A percentile compares a stretch with the other conserved stretches of the same genome.
Evolutionary conservation across 1,284 basidiomycete species (phyloP).

Genomic region (Ganoderma boninense): DNA sequence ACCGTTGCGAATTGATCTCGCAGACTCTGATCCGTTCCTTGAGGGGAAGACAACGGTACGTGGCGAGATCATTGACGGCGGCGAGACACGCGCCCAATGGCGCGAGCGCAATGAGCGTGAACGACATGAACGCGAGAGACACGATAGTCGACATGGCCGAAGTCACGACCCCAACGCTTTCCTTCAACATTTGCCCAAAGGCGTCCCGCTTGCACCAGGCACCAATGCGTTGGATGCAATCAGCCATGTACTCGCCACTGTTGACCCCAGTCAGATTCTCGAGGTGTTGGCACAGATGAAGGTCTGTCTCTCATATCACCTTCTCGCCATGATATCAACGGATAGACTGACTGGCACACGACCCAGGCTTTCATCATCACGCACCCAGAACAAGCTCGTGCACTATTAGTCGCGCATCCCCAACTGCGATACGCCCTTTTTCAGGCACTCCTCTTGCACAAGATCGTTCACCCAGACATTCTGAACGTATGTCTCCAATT

Average conservation of each 20-base stretch:
- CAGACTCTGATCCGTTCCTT: conserved; percentile 57
- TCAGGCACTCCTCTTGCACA: conserved; percentile 93
- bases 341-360: background rate
- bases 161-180: conserved; percentile 57
- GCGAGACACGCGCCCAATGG: conserved; percentile 65
- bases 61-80: conserved; percentile 70
- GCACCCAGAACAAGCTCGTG: conserved; percentile 90
- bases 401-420: conserved; percentile 84
- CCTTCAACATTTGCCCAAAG: conserved; percentile 76
- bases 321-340: background rate
- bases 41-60: conserved; percentile 62
- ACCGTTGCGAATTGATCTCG: conserved; percentile 76
- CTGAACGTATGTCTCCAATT: conserved; percentile 61
- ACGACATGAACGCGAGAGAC: conserved; percentile 38
- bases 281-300: conserved; percentile 99
- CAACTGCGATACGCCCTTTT: conserved; percentile 97
- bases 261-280: conserved; percentile 87
- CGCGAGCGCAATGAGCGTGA: conserved; percentile 51
- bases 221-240: conserved; percentile 86
- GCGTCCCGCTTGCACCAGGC: conserved; percentile 83
- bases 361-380: conserved; percentile 86
- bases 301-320: conserved; percentile 55
- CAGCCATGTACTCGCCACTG: conserved; percentile 85
- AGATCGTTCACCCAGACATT: conserved; percentile 91
- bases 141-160: conserved; percentile 18